Percentiles rank a stretch among this genome's conserved stretches.
Conservation (phyloP, 192 early-diverging fungal species). For the Coemansia sp. region DNA sequence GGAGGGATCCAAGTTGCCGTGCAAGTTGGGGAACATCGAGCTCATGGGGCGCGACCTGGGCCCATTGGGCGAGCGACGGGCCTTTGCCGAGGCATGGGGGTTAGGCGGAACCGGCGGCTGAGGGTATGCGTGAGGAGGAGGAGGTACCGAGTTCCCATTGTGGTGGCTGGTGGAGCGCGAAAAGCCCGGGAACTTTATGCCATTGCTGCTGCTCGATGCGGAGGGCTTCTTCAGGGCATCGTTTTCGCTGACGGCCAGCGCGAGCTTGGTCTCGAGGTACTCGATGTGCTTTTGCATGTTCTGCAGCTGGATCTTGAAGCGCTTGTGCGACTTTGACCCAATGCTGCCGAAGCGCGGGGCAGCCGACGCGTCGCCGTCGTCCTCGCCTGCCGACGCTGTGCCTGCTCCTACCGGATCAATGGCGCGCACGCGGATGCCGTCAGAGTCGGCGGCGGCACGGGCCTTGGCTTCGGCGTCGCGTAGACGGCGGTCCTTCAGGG, state of each 20-base stretch:
- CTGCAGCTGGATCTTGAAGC: slow-evolving; percentile 56
- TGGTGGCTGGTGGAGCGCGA: slow-evolving; percentile 23
- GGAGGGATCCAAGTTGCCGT: slow-evolving; percentile 36
- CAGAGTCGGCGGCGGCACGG: slow-evolving; percentile 16
- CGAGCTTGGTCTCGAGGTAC: slow-evolving; percentile 55
- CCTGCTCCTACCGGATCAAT: slow-evolving; percentile 29
- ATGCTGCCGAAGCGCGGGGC: slow-evolving; percentile 31
- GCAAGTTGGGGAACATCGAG: slow-evolving; percentile 48
- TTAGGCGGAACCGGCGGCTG: neutral
- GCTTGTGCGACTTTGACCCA: slow-evolving; percentile 54
- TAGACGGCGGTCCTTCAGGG: slow-evolving; percentile 27
- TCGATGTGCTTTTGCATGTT: slow-evolving; percentile 59
- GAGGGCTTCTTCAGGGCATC: slow-evolving; percentile 36
- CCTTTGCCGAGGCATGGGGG: neutral
- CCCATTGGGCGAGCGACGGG: slow-evolving; percentile 2
- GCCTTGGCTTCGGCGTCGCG: slow-evolving; percentile 26
- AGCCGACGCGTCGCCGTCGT: slow-evolving; percentile 12
- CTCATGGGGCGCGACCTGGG: slow-evolving; percentile 17
- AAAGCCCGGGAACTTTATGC: slow-evolving; percentile 27
- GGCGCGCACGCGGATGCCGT: slow-evolving; percentile 47
- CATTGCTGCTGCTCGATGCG: neutral
- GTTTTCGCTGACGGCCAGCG: slow-evolving; percentile 51
- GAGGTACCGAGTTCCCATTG: slow-evolving; percentile 7
- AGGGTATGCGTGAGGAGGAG: too few relatives aligned
- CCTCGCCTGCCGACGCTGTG: neutral